Conservation (phyloP, 2,329 filamentous ascomycete species). For the Incumbomyces delicatus region DNA sequence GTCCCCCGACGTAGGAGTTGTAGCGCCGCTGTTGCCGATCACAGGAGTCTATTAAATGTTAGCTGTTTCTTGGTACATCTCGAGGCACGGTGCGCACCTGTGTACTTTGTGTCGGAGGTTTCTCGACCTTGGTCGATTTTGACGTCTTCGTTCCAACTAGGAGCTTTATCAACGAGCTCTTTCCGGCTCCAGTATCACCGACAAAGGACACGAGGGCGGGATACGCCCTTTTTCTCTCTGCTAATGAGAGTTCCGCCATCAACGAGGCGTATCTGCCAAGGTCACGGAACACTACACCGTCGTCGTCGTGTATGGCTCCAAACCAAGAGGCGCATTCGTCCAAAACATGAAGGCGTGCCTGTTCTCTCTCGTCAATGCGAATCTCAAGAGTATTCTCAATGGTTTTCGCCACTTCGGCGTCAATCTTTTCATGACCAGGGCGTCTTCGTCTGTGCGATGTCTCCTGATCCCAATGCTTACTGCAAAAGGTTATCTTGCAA, state of each 20-base stretch:
- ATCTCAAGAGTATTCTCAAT: neutral
- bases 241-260: slow-evolving; percentile 26
- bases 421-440: neutral
- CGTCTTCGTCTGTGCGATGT: slow-evolving; percentile 9
- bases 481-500: neutral
- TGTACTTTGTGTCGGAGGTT: no score
- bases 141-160: slow-evolving; percentile 32
- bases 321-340: slow-evolving; percentile 33
- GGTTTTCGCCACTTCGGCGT: neutral
- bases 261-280: slow-evolving; percentile 37
- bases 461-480: neutral
- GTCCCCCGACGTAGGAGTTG: slow-evolving; percentile 40
- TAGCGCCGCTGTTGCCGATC: slow-evolving; percentile 32
- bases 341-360: slow-evolving; percentile 25
- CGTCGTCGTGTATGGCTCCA: slow-evolving; percentile 21
- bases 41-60: slow-evolving; percentile 35
- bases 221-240: slow-evolving; percentile 20
- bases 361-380: neutral
- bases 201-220: slow-evolving; percentile 37
- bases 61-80: no score
- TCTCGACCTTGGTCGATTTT: slow-evolving; percentile 17
- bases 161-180: slow-evolving; percentile 42
- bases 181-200: slow-evolving; percentile 39
- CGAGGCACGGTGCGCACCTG: no score
- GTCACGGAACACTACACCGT: slow-evolving; percentile 29